Evolutionary conservation across 2,329 filamentous ascomycete genomes (phyloP), one percentile per base, ranked within the genome.

Genomic region (Penicillium sp.): DNA sequence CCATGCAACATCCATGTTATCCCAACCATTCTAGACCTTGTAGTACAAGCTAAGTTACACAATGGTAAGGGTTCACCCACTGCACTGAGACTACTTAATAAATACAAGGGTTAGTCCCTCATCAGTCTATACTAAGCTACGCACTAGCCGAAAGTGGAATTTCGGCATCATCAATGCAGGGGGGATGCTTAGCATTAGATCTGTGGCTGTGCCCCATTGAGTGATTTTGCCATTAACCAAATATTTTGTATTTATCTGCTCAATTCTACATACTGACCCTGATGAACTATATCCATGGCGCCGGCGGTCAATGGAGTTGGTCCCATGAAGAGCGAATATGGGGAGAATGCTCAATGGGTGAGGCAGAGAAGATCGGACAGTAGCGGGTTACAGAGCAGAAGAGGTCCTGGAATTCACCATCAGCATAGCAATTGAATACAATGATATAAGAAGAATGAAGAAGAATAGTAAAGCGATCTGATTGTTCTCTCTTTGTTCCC

Each of bases 171-270:
- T 67, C 40, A 66, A 65, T 29, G 54, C 65, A 1, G 65, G 65
- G 2, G 63, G 62, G 26, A 57, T 84, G 85, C 67, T 77, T 77
- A 52, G 74, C 76, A 54, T 83, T 87, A 68, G 83, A 82, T 11
- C 77, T 74, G 53, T 95, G 85, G 89, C 82, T 84, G 60, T 89
- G 90, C 73, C 67, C 43, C 65, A 78, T 94, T 46, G 76, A 79
- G 48, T 90, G 86, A 57, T 58, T 14, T 82, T 96, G 45, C 82
- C 87, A 4, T 82, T 91, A 59, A 79, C 86, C 60, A 87, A 94
- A 66, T 85, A 87, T 42, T 85, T 74, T 20, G 54, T 58, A 20
- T 67, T 56, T 31, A 18, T 52, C n/a, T 71, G 71, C 45, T 65
- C 67, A 1, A 53, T 69, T 28, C 50, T 62, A 9, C 54, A 55